Percentiles rank a stretch among this genome's conserved stretches.
Evolutionary conservation across 345 rosid genomes (phyloP).

Genomic region (Populus alba): DNA sequence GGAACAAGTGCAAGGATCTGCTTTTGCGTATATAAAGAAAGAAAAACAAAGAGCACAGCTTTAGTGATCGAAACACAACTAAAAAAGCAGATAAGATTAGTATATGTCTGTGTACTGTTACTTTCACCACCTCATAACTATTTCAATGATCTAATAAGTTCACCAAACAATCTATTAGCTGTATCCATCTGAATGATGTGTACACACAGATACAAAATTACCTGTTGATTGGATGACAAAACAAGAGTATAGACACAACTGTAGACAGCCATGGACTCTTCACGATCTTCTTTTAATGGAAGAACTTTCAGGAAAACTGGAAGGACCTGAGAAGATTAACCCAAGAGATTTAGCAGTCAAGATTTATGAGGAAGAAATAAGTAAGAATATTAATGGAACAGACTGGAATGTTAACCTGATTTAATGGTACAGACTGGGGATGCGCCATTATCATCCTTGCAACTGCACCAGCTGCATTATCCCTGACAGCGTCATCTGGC

Average conservation of each 20-base stretch:
- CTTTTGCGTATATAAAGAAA: neutral
- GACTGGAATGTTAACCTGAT: constrained; percentile 49
- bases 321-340: constrained; percentile 58
- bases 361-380: neutral
- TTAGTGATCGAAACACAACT: neutral
- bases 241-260: constrained; percentile 77
- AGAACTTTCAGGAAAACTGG: constrained; percentile 85
- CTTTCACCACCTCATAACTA: neutral
- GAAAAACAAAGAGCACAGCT: neutral
- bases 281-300: constrained; percentile 91
- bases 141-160: neutral
- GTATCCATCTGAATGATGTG: neutral
- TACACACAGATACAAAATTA: constrained; percentile 10
- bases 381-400: neutral
- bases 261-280: constrained; percentile 89
- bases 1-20: constrained; percentile 83
- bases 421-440: constrained; percentile 81
- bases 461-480: constrained; percentile 98
- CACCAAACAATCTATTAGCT: neutral
- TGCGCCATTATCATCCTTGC: constrained; percentile 97
- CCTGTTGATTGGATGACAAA: constrained; percentile 82
- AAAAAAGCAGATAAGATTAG: neutral
- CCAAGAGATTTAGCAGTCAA: neutral
- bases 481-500: constrained; percentile 90
- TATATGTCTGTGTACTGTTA: neutral